Conservation (phyloP, 768 basidiomycete species). For the Podaxis mareebaensis region DNA sequence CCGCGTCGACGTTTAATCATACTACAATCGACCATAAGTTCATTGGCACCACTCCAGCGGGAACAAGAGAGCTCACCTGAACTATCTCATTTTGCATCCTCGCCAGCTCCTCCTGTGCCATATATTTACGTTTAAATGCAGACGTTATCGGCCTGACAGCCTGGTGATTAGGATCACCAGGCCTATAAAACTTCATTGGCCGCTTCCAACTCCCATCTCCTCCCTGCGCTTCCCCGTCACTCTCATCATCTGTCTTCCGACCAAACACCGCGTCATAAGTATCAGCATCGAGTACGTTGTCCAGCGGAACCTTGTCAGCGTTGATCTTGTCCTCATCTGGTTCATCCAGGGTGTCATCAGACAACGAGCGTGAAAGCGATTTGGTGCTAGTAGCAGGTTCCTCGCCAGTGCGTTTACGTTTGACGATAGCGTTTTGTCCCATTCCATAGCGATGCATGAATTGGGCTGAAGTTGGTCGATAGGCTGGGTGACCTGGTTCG, state of each 20-base stretch:
- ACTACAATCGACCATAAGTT: not conserved
- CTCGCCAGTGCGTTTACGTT: not conserved
- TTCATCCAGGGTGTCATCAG: not conserved
- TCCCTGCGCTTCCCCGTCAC: not conserved
- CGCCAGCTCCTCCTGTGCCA: not conserved
- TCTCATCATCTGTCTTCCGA: not conserved
- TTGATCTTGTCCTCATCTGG: not conserved
- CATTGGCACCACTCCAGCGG: not conserved
- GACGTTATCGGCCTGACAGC: not conserved
- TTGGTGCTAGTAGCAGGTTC: too few species aligned
- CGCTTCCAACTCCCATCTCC: not conserved
- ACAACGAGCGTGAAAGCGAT: not conserved
- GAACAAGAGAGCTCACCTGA: not conserved
- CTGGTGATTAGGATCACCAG: slow-evolving; percentile 1
- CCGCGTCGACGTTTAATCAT: not conserved
- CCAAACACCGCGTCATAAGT: not conserved
- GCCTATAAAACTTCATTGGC: not conserved
- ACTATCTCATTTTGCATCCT: not conserved
- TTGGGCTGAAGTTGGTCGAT: not conserved
- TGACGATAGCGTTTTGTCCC: slow-evolving; percentile 3
- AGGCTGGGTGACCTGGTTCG: not conserved
- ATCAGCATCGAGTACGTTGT: not conserved
- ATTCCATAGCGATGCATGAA: not conserved
- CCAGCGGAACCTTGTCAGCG: not conserved
- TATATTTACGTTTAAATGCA: not conserved